phyloP scores from a whole-genome alignment of 2,329 filamentous ascomycete species.

The Tolypocladium tundrense region DNA sequence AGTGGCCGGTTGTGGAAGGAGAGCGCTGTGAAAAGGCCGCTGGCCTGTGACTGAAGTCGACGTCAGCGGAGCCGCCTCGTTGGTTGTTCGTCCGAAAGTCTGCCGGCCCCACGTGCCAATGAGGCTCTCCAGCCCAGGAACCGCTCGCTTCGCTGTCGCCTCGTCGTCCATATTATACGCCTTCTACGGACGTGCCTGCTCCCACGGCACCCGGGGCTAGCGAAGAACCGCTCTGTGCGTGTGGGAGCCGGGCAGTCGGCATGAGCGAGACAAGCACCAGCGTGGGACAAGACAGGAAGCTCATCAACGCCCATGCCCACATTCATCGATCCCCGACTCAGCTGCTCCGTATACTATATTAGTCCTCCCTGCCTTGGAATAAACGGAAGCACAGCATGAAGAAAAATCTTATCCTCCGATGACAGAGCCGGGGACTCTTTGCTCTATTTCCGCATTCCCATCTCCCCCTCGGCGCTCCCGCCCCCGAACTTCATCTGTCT shows the following conservation, averaged over 20 bases:
- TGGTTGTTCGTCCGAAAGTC: not conserved
- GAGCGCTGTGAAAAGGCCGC: not conserved
- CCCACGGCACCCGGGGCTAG: not conserved
- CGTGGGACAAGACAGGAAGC: not conserved
- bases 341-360: not conserved
- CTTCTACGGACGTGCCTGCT: not conserved
- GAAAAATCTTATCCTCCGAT: not conserved
- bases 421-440: not conserved
- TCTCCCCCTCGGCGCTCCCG: not conserved
- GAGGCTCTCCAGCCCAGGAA: not conserved
- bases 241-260: not conserved
- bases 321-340: not conserved
- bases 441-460: not conserved
- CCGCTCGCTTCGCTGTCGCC: not conserved
- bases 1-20: not conserved
- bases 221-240: not conserved
- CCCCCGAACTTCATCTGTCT: not conserved
- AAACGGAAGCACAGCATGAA: not conserved
- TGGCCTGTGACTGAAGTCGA: not conserved
- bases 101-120: not conserved
- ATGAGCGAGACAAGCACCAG: not conserved
- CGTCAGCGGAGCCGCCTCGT: not conserved
- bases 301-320: not conserved
- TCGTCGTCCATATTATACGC: not conserved
- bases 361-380: not conserved